Percentiles rank a stretch among this genome's conserved stretches.
Conservation (phyloP, 164 flowering plant genomes). For the Nymphaea thermarum region DNA sequence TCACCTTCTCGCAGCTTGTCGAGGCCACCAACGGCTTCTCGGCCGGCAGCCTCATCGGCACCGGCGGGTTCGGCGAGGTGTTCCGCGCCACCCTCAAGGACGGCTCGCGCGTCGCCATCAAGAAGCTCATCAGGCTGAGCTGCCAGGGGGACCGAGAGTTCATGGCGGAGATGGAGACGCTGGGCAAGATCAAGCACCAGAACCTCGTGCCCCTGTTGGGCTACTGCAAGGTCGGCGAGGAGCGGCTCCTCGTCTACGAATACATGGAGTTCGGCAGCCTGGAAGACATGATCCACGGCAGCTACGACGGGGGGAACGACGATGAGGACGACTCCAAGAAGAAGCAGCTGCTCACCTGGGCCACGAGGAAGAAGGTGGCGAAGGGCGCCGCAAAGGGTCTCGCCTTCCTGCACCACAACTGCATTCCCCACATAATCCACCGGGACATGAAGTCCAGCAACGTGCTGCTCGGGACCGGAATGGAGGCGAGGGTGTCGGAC, state of each 20-base stretch:
- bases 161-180: slow-evolving; percentile 78
- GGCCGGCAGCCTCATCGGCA: slow-evolving; percentile 55
- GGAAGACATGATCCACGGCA: slow-evolving; percentile 59
- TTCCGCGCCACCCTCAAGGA: slow-evolving; percentile 60
- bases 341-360: slow-evolving; percentile 43
- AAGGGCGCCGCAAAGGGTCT: slow-evolving; percentile 65
- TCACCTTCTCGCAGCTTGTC: slow-evolving; percentile 53
- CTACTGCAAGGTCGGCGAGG: slow-evolving; percentile 68
- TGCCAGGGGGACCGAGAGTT: slow-evolving; percentile 67
- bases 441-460: slow-evolving; percentile 76
- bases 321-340: not conserved
- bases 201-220: slow-evolving; percentile 60
- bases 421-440: slow-evolving; percentile 68
- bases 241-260: slow-evolving; percentile 58
- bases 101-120: slow-evolving; percentile 59
- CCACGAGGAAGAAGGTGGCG: slow-evolving; percentile 54
- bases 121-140: slow-evolving; percentile 49
- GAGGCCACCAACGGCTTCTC: slow-evolving; percentile 71
- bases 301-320: not conserved
- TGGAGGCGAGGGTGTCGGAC: slow-evolving; percentile 68
- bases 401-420: slow-evolving; percentile 61
- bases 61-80: slow-evolving; percentile 70
- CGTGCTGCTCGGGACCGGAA: slow-evolving; percentile 43
- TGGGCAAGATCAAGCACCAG: slow-evolving; percentile 62
- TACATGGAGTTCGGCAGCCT: slow-evolving; percentile 65